A percentile compares a stretch with the other conserved stretches of the same genome.
Evolutionary conservation across 129 eudicot species (phyloP).

Genomic region (Flaveria ramosissima): DNA sequence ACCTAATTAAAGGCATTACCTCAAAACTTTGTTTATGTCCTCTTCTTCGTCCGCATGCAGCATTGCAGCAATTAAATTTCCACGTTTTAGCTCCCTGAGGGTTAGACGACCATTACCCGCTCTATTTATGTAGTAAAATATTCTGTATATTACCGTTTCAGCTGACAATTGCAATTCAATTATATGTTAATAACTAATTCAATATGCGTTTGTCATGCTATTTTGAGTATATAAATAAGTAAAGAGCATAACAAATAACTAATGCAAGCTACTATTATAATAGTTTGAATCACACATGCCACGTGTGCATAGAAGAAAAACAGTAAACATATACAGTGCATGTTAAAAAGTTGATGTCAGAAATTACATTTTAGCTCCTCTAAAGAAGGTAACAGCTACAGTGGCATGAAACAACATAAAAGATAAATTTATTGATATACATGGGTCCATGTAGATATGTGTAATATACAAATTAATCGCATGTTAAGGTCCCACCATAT

Average conservation of each 20-base stretch:
- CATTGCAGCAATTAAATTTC: slow-evolving; percentile 48
- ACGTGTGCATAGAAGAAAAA: neutral
- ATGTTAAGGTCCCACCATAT: neutral
- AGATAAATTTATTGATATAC: neutral
- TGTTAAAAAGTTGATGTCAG: neutral
- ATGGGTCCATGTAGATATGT: neutral
- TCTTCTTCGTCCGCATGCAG: slow-evolving; percentile 91
- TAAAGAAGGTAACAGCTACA: neutral
- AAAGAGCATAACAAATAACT: neutral
- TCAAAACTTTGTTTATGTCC: slow-evolving; percentile 79
- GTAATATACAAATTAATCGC: neutral
- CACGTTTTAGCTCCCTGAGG: slow-evolving; percentile 36
- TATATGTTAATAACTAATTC: slow-evolving; percentile 21
- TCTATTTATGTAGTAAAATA: slow-evolving; percentile 67
- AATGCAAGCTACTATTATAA: slow-evolving; percentile 7
- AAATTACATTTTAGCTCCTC: neutral
- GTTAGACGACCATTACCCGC: slow-evolving; percentile 45
- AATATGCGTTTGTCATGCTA: slow-evolving; percentile 11
- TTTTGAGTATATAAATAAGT: neutral
- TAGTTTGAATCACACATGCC: slow-evolving; percentile 4
- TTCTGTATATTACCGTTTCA: slow-evolving; percentile 80
- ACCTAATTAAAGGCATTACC: slow-evolving; percentile 37
- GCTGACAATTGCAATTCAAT: slow-evolving; percentile 48
- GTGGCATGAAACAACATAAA: neutral
- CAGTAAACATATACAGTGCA: neutral